Base-by-base conservation (phyloP, 192 early-diverging fungal genomes). In the Gamsiella multidivaricata region DNA sequence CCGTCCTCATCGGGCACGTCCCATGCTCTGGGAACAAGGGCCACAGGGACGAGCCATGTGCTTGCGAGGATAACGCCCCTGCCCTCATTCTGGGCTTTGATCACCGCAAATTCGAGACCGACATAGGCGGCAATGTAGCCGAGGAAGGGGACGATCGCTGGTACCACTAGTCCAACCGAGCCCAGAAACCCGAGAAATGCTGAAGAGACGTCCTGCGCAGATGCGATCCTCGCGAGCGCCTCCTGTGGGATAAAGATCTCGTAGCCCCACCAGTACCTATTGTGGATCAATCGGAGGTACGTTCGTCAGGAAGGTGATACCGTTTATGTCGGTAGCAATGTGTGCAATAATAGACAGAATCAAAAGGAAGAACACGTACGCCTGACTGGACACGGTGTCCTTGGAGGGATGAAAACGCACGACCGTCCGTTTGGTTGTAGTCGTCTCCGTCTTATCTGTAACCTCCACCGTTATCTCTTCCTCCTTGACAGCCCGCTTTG, bases 91-190 rank as follows among this genome's bases (percentile, higher is more conserved):
- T 83, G 81, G 6, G 76, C 60, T 43, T 83, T 83, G 41, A 83
- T 83, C 22, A 83, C 60, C 5, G 76, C 67, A 53, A 83, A 83
- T 46, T 83, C 70, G 1, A 83, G 61, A 7, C 81, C 76, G 4
- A 83, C 81, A 65, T 79, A 83, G 11, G 81, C 81, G 6, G 81
- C 70, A 67, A 83, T 83, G 18, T 80, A 83, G 0, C 81, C 81
- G 14, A 79, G 61, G 39, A 80, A 83, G 0, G 81, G 81, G n/a
- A 72, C 66, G 15, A 83, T 75, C 0, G 81, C 69, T 7, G 70
- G 53, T 1, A 79, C 81, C 14, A 69, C 69, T 15, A 79, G 42
- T 23, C 70, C 81, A 20, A 78, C 74, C 22, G 74, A 78, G 20
- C 74, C 66, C 15, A 83, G 25, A n/a, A 83, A 83, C 1, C 70